Conservation (phyloP, 495 filamentous ascomycete genomes). For the Xylaria cubensis region DNA sequence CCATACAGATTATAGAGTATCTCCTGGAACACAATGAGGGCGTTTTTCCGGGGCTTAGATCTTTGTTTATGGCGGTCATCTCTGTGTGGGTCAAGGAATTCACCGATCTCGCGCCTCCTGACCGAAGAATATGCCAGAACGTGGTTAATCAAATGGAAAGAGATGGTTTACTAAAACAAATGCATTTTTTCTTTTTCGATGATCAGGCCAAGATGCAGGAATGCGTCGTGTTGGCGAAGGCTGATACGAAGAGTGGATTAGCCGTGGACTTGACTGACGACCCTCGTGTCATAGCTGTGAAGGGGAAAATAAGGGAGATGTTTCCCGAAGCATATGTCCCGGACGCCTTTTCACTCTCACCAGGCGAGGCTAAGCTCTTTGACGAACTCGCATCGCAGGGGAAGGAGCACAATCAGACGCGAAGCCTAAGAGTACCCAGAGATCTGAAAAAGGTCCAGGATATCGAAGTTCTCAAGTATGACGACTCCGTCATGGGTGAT, state of each 20-base stretch:
- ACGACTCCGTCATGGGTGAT: conserved; percentile 29
- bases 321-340: conserved; percentile 53
- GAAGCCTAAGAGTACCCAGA: conserved; percentile 17
- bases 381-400: conserved; percentile 34
- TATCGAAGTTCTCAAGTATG: conserved; percentile 40
- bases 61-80: conserved; percentile 74
- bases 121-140: conserved; percentile 48
- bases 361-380: conserved; percentile 45
- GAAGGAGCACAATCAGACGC: conserved; percentile 27
- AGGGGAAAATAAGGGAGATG: conserved; percentile 50
- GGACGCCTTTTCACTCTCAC: conserved; percentile 47
- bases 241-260: neutral
- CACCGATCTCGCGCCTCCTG: conserved; percentile 51
- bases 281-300: conserved; percentile 41
- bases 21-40: conserved; percentile 72
- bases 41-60: conserved; percentile 74
- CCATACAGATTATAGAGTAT: conserved; percentile 69
- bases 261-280: conserved; percentile 24
- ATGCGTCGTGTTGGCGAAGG: conserved; percentile 36
- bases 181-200: conserved; percentile 67
- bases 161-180: conserved; percentile 62
- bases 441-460: conserved; percentile 31
- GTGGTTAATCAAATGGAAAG: conserved; percentile 68
- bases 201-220: conserved; percentile 34
- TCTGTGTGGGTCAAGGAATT: conserved; percentile 66